Conservation (phyloP, 2,329 filamentous ascomycete species). For the Geosmithia flava region DNA sequence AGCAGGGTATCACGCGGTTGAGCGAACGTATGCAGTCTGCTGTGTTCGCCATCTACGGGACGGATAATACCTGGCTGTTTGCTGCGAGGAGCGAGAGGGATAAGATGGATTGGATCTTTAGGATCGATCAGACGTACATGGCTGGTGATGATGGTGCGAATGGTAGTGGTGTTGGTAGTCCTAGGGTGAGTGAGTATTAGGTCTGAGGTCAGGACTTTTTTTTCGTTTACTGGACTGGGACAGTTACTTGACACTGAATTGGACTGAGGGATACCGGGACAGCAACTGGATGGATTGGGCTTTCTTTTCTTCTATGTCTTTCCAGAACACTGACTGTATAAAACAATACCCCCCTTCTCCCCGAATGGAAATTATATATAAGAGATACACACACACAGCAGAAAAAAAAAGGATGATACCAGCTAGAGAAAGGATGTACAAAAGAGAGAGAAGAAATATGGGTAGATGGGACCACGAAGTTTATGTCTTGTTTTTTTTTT, state of each 20-base stretch:
- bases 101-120: slow-evolving; percentile 94
- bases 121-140: slow-evolving; percentile 72
- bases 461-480: slow-evolving; percentile 3
- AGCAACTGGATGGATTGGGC: too few relatives aligned
- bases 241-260: too few relatives aligned
- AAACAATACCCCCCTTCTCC: too few relatives aligned
- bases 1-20: slow-evolving; percentile 35
- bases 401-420: neutral
- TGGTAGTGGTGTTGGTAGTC: slow-evolving; percentile 23
- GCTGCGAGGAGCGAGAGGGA: slow-evolving; percentile 79
- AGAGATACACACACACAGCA: neutral
- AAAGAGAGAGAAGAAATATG: neutral
- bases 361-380: neutral
- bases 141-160: slow-evolving; percentile 29
- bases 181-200: slow-evolving; percentile 16
- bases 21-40: slow-evolving; percentile 51
- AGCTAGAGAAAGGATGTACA: neutral
- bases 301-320: too few relatives aligned
- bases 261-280: too few relatives aligned
- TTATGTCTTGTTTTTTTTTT: slow-evolving; percentile 4
- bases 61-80: slow-evolving; percentile 91
- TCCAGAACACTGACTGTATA: too few relatives aligned
- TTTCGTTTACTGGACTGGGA: too few relatives aligned
- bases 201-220: neutral
- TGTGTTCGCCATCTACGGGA: slow-evolving; percentile 90